Base-by-base conservation (phyloP, 495 filamentous ascomycete species). In the Penicillium steckii region DNA sequence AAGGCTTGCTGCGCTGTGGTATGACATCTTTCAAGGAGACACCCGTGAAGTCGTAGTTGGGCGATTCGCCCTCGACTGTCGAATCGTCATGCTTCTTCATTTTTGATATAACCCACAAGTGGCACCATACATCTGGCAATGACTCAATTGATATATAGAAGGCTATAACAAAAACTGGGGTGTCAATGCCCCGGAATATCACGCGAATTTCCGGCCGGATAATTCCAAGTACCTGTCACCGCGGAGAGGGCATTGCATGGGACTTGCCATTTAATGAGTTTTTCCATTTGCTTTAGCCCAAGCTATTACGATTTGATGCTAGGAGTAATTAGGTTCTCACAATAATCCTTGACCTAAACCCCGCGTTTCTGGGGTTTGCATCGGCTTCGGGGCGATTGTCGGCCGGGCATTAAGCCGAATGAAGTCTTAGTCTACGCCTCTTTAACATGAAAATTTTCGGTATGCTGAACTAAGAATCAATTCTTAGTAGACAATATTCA, bases 1-100 rank as follows among this genome's bases (percentile, higher is more conserved):
- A 47, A 10, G 47, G 48, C 25, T 57, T 57, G 19, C 25, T 15
- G 19, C 30, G 29, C 21, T 52, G 47, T 5, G 54, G 54, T 38
- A 52, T 44, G 12, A 57, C 52, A 59, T 59, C 56, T 8, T 49
- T 32, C 9, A 59, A 44, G n/a, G 15, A 27, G 24, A 49, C 17
- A 8, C 52, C 25, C 69, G 60, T 25, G 67, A 73, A 54, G 12
- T 49, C 44, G 27, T 33, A 46, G 15, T 18, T 33, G 44, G 27
- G 10, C 8, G 26, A 33, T 30, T 19, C 6, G 3, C 25, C 27
- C 44, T 45, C 38, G 9, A 7, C 18, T 9, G 38, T 8, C 18
- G 23, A 2, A 10, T 23, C 13, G 19, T 24, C n/a, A 8, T 21
- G 38, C n/a, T 41, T 23, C 8, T 10, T 13, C 38, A 41, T 41